Base-by-base conservation (phyloP, 2,329 filamentous ascomycete genomes). In the Truncatella angustata region DNA sequence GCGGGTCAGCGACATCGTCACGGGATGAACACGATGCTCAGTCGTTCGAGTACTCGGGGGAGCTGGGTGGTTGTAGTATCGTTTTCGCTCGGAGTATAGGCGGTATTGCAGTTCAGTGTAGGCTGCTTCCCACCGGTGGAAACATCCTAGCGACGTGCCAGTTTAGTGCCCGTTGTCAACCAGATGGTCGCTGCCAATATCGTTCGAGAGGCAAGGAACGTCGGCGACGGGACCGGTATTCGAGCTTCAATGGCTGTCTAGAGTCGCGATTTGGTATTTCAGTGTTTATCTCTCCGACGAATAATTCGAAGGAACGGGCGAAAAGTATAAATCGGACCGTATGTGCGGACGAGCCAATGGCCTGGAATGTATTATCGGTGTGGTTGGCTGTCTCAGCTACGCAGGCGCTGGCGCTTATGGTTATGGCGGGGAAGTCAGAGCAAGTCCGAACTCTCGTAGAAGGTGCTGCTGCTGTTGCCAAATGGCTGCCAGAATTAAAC, bases 1-100 rank as follows among this genome's bases (percentile, higher is more conserved):
- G 49, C 45, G 54, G 49, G 40, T 53, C 18, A 18, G 21, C 46
- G 53, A 40, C 58, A 58, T 60, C 44, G 4, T 16, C 23, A 23
- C 24, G 40, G 40, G 6, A 14, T 9, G 10, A 44, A 28, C 6
- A 4, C 12, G 21, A 5, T 5, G 14, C 23, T n/a, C 28, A 11
- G 40, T 14, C 24, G 9, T 30, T n/a, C 12, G 4, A 2, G 14
- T 12, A 14, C 12, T 28, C 9, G 23, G 21, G 16, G 4, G 23
- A 16, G 24, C 4, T 44, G 28, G 28, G 14, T 9, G 7, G 14
- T 32, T 7, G 28, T 32, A 32, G n/a, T n/a, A n/a, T n/a, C n/a
- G n/a, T n/a, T n/a, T n/a, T n/a, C n/a, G n/a, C n/a, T 32, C 7
- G 14, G 7, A 14, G 28, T 32, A 32, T 32, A 32, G 28, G 7